Base-by-base conservation (phyloP, 2,329 filamentous ascomycete species). In the Aaosphaeria arxii region DNA sequence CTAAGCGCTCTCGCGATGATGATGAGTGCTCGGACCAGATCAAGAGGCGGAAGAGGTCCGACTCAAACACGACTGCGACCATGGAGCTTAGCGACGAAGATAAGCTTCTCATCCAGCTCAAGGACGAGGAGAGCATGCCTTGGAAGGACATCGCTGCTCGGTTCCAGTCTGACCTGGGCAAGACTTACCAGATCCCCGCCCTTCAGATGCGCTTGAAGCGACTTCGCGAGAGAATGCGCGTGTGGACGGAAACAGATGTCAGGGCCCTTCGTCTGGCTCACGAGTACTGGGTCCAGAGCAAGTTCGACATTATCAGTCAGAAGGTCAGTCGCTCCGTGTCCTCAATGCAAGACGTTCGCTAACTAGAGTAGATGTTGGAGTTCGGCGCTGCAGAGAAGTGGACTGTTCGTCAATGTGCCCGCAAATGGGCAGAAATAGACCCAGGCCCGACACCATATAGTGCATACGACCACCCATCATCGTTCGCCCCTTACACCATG, bases 161-260 rank as follows among this genome's bases (percentile, higher is more conserved):
- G 24, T 79, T 80, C 60, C 69, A 75, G 47, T 70, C 69, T 9
- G 75, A 78, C 30, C 64, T 74, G 30, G 75, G 75, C 47, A 75
- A 78, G 56, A 68, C 63, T 4, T 74, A 77, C 51, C 74, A 78
- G 52, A 75, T 79, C 43, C 75, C 77, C 4, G 76, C 77, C 6
- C 64, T 81, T 31, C 78, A 81, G 56, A 81, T 81, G 78, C 75
- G 77, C 17, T 72, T 77, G 54, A 79, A 79, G 59, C 69, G 78
- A 35, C 64, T 80, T 35, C 67, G 75, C 13, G 77, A 79, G 56
- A 71, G 75, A 42, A 72, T 77, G 62, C 72, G 77, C 24, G 66
- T 73, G 1, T 81, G 78, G 78, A 74, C 72, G 24, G 76, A 79
- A n/a, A 62, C 66, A 13, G 78, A 81, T 49, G 60, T 78, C 40